Evolutionary conservation across 805 yeast species (phyloP).

Genomic region (Brettanomyces custersianus): DNA sequence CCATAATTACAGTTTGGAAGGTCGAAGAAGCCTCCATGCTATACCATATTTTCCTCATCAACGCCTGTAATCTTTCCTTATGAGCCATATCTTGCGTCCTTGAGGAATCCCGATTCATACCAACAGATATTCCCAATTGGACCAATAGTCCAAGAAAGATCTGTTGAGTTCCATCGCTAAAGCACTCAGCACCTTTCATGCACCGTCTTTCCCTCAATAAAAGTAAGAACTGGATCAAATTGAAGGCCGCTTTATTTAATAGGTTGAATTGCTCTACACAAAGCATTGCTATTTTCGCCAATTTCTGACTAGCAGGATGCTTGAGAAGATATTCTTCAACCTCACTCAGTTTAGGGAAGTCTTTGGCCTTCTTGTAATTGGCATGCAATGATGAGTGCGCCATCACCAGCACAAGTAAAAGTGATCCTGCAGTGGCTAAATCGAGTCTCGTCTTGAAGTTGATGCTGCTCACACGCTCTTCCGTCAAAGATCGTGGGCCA

Average conservation of each 20-base stretch:
- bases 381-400: conserved; percentile 19
- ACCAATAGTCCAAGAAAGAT: conserved; percentile 46
- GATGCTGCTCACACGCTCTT: conserved; percentile 23
- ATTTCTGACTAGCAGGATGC: conserved; percentile 28
- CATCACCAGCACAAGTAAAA: conserved; percentile 36
- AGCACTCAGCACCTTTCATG: conserved; percentile 41
- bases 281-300: conserved; percentile 35
- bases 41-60: conserved; percentile 56
- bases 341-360: neutral
- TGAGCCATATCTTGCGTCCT: conserved; percentile 7
- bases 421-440: conserved; percentile 37
- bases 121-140: conserved; percentile 62
- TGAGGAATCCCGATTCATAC: conserved; percentile 61
- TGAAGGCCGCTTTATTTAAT: conserved; percentile 37
- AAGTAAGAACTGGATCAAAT: conserved; percentile 46
- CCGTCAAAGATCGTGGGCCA: conserved; percentile 14
- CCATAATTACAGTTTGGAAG: conserved; percentile 36
- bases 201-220: conserved; percentile 41
- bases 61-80: conserved; percentile 28
- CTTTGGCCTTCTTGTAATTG: conserved; percentile 12
- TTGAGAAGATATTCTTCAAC: conserved; percentile 28
- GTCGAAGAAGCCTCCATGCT: conserved; percentile 37
- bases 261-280: conserved; percentile 49
- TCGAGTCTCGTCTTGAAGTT: conserved; percentile 35
- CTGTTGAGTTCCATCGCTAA: conserved; percentile 51